phyloP scores from a whole-genome alignment of 768 basidiomycete genomes.

The Hericium alpestre region DNA sequence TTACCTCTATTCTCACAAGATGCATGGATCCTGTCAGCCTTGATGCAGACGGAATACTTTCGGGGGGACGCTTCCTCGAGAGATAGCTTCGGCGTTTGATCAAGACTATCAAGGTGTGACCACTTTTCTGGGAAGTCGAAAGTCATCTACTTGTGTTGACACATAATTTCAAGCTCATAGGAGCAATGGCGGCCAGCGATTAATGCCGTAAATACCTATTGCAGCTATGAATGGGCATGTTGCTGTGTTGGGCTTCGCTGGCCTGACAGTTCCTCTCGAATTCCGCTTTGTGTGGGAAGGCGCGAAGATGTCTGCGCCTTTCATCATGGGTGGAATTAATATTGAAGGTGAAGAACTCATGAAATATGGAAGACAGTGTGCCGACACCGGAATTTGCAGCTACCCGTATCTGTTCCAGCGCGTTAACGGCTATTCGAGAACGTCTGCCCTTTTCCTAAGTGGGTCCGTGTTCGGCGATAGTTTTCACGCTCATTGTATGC shows the following conservation, averaged over 20 bases:
- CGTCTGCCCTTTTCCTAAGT: conserved; percentile 39
- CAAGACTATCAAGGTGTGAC: conserved; percentile 36
- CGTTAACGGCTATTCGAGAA: conserved; percentile 40
- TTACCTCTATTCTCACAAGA: no score
- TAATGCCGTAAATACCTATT: conserved; percentile 44
- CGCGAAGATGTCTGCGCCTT: conserved; percentile 38
- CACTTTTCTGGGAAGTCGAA: no score
- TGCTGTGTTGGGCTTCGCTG: conserved; percentile 42
- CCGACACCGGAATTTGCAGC: conserved; percentile 14
- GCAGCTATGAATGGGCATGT: conserved; percentile 41
- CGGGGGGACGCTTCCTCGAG: conserved; percentile 22
- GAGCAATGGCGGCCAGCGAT: conserved; percentile 36
- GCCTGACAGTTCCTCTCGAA: conserved; percentile 40
- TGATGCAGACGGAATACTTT: conserved; percentile 35
- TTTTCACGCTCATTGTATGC: no score
- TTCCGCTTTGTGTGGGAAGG: conserved; percentile 41
- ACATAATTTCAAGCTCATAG: conserved; percentile 27
- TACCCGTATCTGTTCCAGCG: conserved; percentile 40
- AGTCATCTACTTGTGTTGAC: neutral
- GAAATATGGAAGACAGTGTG: no score
- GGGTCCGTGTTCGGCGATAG: conserved; percentile 15
- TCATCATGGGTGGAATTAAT: conserved; percentile 37
- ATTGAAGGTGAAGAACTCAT: conserved; percentile 30
- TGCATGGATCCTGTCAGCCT: no score
- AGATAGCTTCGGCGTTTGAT: conserved; percentile 34